phyloP scores from a whole-genome alignment of 2,329 filamentous ascomycete genomes.

The Mycogone perniciosa region DNA sequence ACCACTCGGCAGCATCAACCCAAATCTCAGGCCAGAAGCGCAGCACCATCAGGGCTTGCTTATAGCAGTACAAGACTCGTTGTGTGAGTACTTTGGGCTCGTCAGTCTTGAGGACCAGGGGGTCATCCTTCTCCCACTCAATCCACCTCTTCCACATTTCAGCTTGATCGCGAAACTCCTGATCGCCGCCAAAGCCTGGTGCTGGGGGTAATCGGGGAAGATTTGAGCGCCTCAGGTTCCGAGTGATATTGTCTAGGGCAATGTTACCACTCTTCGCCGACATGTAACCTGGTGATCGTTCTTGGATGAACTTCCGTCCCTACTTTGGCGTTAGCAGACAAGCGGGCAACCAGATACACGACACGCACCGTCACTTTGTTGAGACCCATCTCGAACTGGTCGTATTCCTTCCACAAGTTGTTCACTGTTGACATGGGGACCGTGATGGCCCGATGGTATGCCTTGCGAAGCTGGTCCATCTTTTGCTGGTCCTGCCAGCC shows the following conservation, averaged over 20 bases:
- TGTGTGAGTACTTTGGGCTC: constrained; percentile 69
- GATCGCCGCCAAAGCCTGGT: constrained; percentile 77
- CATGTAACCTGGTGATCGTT: constrained; percentile 91
- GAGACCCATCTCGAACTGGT: constrained; percentile 87
- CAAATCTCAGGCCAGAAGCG: constrained; percentile 95
- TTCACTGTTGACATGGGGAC: constrained; percentile 81
- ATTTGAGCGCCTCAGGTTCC: constrained; percentile 67
- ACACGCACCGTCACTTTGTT: constrained; percentile 79
- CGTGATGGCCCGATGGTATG: constrained; percentile 83
- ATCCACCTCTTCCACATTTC: constrained; percentile 92
- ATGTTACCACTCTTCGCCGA: constrained; percentile 87
- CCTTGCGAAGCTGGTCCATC: constrained; percentile 87
- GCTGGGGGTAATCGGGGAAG: constrained; percentile 77
- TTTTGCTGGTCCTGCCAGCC: constrained; percentile 98
- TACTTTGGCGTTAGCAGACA: constrained; percentile 30
- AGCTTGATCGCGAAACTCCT: constrained; percentile 78
- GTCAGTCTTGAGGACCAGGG: constrained; percentile 76
- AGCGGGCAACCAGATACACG: neutral
- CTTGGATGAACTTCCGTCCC: constrained; percentile 91
- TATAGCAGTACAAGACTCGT: constrained; percentile 84
- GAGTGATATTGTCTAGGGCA: constrained; percentile 81
- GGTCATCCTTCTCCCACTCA: constrained; percentile 89
- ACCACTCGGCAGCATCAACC: constrained; percentile 93
- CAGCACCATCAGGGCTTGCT: constrained; percentile 86
- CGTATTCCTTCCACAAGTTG: constrained; percentile 92